Base-by-base conservation (phyloP, 2,329 filamentous ascomycete genomes). In the Cladophialophora chaetospira region DNA sequence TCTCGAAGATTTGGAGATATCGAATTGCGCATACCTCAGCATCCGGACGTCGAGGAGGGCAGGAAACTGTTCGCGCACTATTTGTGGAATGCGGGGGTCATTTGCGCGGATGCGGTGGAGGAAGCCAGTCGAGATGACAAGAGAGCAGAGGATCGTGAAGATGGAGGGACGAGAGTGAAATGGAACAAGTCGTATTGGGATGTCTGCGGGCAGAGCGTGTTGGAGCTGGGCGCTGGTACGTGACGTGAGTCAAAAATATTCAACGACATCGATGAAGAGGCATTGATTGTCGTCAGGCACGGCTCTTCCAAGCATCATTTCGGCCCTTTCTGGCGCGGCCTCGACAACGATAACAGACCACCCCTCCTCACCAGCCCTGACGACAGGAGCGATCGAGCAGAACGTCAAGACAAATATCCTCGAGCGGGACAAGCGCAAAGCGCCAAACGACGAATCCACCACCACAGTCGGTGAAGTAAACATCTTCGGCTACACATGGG, bases 211-310 rank as follows among this genome's bases (percentile, higher is more conserved):
- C 72, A 83, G 63, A 76, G 60, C 21, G 79, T 85, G 6, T 66
- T 86, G 48, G 83, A 86, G 67, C 66, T 86, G 47, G 83, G 83
- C 53, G 82, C 83, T 76, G 83, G 83, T 85, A 70, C 68, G 80
- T 77, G 33, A 54, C 49, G 42, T 10, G 40, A 21, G 25, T n/a
- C 9, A 50, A n/a, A 23, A 17, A 40, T 9, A 19, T 42, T 29
- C 25, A 35, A 13, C 42, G 10, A 42, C 33, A 44, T 35, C 36
- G 43, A 26, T 29, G 15, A 58, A 54, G n/a, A n/a, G n/a, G n/a
- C n/a, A n/a, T 44, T n/a, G 31, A n/a, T 3, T 8, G 3, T 8
- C 10, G 3, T n/a, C 33, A 76, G 75, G 73, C 57, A 70, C 74
- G 51, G 74, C 70, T 35, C 68, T 77, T 26, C 73, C 75, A 5